Percentiles rank a stretch among this genome's conserved stretches.
These are phyloP conservation scores for Phialophora macrospora DNA, from an alignment of 2,329 filamentous ascomycete genomes.

Conservation along the genomic window DNA sequence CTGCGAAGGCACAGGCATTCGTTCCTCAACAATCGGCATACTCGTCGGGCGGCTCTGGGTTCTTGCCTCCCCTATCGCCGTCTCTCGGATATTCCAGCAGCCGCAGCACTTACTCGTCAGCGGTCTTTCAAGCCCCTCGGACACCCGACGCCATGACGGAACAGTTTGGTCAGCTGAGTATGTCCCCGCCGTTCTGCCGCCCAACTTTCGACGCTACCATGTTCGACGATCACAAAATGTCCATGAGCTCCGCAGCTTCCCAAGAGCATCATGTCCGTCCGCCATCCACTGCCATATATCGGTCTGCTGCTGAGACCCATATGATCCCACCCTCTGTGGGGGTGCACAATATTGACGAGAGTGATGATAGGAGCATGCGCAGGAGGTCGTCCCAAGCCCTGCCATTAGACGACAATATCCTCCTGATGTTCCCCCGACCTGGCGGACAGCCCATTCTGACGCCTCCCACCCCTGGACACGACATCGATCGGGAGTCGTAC, in stretches of 20 bases:
- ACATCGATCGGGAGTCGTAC: slow-evolving; percentile 20
- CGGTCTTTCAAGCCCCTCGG: slow-evolving; percentile 17
- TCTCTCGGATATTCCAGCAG: slow-evolving; percentile 35
- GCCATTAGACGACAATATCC: slow-evolving; percentile 34
- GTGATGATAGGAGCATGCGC: slow-evolving; percentile 29
- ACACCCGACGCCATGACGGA: slow-evolving; percentile 27
- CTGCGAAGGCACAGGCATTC: slow-evolving; percentile 28
- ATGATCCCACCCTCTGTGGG: slow-evolving; percentile 11
- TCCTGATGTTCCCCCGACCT: slow-evolving; percentile 32
- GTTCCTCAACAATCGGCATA: slow-evolving; percentile 22
- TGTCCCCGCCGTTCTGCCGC: slow-evolving; percentile 14
- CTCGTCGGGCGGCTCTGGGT: slow-evolving; percentile 15
- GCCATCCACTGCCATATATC: slow-evolving; percentile 5
- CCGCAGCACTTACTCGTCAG: slow-evolving; percentile 35
- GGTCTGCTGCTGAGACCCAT: slow-evolving; percentile 3
- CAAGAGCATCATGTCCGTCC: slow-evolving; percentile 20
- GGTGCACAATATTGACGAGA: slow-evolving; percentile 23
- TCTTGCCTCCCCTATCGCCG: slow-evolving; percentile 29
- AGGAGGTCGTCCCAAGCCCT: slow-evolving; percentile 36
- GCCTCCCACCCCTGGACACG: slow-evolving; percentile 9
- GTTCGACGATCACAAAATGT: slow-evolving; percentile 20
- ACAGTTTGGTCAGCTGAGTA: slow-evolving; percentile 24
- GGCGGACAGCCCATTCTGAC: slow-evolving; percentile 13
- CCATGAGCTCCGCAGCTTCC: slow-evolving; percentile 22
- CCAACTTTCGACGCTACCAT: background rate